Conservation (phyloP, 306 rosid genomes). For the Prunus fruticosa region DNA sequence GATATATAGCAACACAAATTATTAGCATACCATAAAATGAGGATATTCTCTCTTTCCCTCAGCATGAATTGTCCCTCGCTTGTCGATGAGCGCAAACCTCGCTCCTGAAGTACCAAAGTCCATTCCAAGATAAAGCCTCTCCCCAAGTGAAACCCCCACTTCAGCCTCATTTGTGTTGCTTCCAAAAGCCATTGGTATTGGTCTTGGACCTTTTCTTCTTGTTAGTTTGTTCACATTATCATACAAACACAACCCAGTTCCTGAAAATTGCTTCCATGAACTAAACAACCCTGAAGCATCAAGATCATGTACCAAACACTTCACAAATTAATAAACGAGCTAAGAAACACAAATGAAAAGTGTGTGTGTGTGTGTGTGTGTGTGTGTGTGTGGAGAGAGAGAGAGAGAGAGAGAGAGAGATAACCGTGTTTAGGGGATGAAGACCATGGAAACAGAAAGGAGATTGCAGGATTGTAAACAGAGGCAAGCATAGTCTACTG, state of each 20-base stretch:
- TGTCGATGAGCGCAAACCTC: conserved; percentile 75
- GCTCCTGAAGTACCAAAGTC: conserved; percentile 95
- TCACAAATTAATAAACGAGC: background rate
- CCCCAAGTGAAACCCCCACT: conserved; percentile 27
- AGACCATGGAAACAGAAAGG: conserved; percentile 21
- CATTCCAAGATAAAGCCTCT: conserved; percentile 76
- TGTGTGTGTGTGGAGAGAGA: background rate
- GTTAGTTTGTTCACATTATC: background rate
- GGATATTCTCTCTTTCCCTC: conserved; percentile 79
- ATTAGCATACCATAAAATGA: conserved; percentile 43
- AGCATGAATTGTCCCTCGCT: conserved; percentile 48
- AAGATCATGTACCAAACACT: conserved; percentile 8
- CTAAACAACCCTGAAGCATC: conserved; percentile 19
- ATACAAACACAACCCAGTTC: conserved; percentile 25
- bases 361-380: too few species aligned
- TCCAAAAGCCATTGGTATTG: conserved; percentile 42
- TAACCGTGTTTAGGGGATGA: conserved; percentile 34
- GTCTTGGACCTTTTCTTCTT: conserved; percentile 20
- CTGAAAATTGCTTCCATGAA: conserved; percentile 22
- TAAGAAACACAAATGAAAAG: background rate
- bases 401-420: conserved; percentile 15
- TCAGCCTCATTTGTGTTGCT: conserved; percentile 15
- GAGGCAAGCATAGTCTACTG: conserved; percentile 32
- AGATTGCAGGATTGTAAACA: conserved; percentile 25
- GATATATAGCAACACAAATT: background rate